Evolutionary conservation across 495 filamentous ascomycete species (phyloP).

Genomic region (Hypoxylon intermedium): DNA sequence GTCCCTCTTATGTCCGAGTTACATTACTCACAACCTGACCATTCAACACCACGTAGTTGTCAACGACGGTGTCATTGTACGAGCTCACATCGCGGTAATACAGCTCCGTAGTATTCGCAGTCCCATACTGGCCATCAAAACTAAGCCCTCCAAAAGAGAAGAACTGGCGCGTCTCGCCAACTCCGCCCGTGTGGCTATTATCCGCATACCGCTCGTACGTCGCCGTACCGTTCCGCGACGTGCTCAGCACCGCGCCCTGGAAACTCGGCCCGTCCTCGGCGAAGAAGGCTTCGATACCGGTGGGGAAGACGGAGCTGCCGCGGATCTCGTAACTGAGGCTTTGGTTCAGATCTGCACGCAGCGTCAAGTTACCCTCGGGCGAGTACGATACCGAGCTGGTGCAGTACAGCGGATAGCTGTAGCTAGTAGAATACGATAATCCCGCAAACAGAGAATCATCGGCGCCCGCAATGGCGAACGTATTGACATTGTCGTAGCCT

Average conservation of each 20-base stretch:
- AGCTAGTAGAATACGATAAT: slow-evolving; percentile 52
- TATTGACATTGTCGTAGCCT: slow-evolving; percentile 69
- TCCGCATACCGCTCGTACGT: slow-evolving; percentile 56
- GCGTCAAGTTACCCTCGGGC: slow-evolving; percentile 60
- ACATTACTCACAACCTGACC: neutral
- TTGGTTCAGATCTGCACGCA: slow-evolving; percentile 65
- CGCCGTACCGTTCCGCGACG: slow-evolving; percentile 64
- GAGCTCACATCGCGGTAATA: slow-evolving; percentile 47
- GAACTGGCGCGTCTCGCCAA: slow-evolving; percentile 61
- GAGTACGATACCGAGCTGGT: slow-evolving; percentile 60
- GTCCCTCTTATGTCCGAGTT: neutral
- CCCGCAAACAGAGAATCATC: slow-evolving; percentile 58
- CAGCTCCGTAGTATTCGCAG: slow-evolving; percentile 33
- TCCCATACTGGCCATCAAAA: slow-evolving; percentile 17
- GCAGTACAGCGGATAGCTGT: slow-evolving; percentile 69
- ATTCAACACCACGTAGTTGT: slow-evolving; percentile 19
- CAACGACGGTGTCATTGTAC: slow-evolving; percentile 36
- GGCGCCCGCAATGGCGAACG: slow-evolving; percentile 65
- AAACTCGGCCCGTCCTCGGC: slow-evolving; percentile 32
- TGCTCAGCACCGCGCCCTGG: slow-evolving; percentile 54
- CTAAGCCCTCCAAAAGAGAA: slow-evolving; percentile 56
- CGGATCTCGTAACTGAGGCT: slow-evolving; percentile 61
- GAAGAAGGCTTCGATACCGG: slow-evolving; percentile 60
- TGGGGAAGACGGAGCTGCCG: slow-evolving; percentile 67
- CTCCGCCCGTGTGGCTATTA: slow-evolving; percentile 54